Conservation (phyloP, 345 rosid genomes). For the Noccaea bulbosa region DNA sequence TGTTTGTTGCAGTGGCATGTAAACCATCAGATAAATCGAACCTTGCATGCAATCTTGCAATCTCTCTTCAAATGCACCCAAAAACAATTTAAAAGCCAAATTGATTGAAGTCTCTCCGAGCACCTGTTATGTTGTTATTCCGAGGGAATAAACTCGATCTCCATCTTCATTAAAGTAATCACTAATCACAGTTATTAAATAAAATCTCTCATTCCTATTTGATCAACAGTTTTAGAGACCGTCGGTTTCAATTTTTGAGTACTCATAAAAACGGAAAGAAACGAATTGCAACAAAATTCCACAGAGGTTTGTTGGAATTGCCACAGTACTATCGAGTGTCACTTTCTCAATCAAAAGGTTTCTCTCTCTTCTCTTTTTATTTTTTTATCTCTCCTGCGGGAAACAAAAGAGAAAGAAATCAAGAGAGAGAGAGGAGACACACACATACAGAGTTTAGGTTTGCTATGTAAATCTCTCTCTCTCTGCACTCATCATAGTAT, state of each 20-base stretch:
- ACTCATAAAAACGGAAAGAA: background rate
- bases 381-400: slow-evolving; percentile 32
- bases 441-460: slow-evolving; percentile 36
- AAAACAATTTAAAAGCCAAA: background rate
- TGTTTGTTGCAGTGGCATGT: too few relatives aligned
- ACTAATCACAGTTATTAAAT: background rate
- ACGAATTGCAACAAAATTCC: slow-evolving; percentile 16
- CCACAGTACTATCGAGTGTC: slow-evolving; percentile 40
- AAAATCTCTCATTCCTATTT: background rate
- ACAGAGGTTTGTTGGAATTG: slow-evolving; percentile 2
- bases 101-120: background rate
- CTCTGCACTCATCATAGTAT: slow-evolving; percentile 25
- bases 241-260: background rate
- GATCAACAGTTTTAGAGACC: background rate
- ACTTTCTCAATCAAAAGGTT: slow-evolving; percentile 46
- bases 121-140: slow-evolving; percentile 25
- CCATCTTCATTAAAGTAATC: slow-evolving; percentile 26
- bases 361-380: slow-evolving; percentile 39
- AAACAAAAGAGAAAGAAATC: slow-evolving; percentile 26
- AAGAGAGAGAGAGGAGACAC: slow-evolving; percentile 16
- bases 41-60: background rate
- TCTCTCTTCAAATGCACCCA: background rate
- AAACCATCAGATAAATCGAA: background rate
- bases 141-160: slow-evolving; percentile 10
- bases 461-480: slow-evolving; percentile 38